Evolutionary conservation across 441 rosid genomes (phyloP), one percentile per base, ranked within the genome.

Genomic region (Manihot esculenta): DNA sequence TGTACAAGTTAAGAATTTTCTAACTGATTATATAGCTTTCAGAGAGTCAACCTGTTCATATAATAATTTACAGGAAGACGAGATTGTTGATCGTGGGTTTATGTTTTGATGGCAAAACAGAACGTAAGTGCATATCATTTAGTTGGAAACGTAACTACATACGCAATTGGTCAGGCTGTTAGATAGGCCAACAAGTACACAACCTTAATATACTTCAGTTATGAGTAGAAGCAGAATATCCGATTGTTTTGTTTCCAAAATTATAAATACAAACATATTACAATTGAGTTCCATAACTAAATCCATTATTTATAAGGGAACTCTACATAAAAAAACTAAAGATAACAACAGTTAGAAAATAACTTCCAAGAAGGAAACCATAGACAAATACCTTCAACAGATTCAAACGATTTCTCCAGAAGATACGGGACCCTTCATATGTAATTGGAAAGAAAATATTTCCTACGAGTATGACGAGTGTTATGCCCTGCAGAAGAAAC

Each of bases 371-470:
- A 76, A 70, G 41, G 56, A 53, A 68, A 33, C 26, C 33, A 49
- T 30, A 57, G 7, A 44, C 44, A 62, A 53, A 42, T 84, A 94
- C 99, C 96, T 92, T 94, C 58, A 89, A 68, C 73, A 74, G 81
- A 76, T 82, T 89, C 67, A 86, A 76, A 72, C 83, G 84, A 74
- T 76, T 84, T 73, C 69, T 86, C 91, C 91, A 86, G 73, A 76
- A 94, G 74, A 94, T 83, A 6, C 61, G 78, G n/a, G 75, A 77
- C 42, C 99, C 99, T 85, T 90, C 98, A 76, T 85, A 94, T 57
- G 81, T 80, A 72, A 95, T 80, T 10, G 99, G 98, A 56, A 83
- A 88, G 84, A 89, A 84, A 20, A 86, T 82, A 80, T 91, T 95
- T 54, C 79, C 77, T 30, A 73, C 12, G 30, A 95, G 85, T 81